phyloP scores from a whole-genome alignment of 257 asterid species.

The Thymus mandschuricus region DNA sequence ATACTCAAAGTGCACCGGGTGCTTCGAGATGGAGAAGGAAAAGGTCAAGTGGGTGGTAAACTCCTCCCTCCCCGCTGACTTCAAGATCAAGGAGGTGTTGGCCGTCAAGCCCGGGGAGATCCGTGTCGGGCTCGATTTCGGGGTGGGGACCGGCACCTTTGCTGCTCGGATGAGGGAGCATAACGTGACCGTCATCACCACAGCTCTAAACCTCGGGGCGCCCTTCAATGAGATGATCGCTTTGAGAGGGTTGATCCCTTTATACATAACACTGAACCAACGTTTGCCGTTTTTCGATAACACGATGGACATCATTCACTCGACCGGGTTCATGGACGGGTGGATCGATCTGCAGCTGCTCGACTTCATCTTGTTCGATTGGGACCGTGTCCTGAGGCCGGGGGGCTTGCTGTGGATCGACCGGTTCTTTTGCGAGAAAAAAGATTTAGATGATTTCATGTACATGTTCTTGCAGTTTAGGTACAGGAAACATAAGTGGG shows the following conservation, averaged over 20 bases:
- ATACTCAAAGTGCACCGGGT: conserved; percentile 65
- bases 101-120: conserved; percentile 62
- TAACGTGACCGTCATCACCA: conserved; percentile 70
- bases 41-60: conserved; percentile 68
- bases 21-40: conserved; percentile 91
- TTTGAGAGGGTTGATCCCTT: conserved; percentile 73
- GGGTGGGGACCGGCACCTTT: conserved; percentile 84
- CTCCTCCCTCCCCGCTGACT: conserved; percentile 48
- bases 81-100: conserved; percentile 57
- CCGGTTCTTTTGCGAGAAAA: conserved; percentile 78
- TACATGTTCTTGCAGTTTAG: conserved; percentile 91
- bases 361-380: conserved; percentile 82
- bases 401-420: conserved; percentile 92
- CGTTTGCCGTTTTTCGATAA: conserved; percentile 89
- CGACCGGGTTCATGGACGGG: conserved; percentile 88
- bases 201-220: conserved; percentile 83
- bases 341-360: conserved; percentile 78
- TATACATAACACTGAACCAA: conserved; percentile 74
- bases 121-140: conserved; percentile 73
- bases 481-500: conserved; percentile 86
- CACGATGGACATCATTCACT: conserved; percentile 89
- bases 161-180: conserved; percentile 86
- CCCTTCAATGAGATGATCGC: conserved; percentile 91
- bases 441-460: conserved; percentile 78
- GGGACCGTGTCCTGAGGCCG: conserved; percentile 89